Conservation (phyloP, 805 yeast genomes). For the Ogataea corticis region DNA sequence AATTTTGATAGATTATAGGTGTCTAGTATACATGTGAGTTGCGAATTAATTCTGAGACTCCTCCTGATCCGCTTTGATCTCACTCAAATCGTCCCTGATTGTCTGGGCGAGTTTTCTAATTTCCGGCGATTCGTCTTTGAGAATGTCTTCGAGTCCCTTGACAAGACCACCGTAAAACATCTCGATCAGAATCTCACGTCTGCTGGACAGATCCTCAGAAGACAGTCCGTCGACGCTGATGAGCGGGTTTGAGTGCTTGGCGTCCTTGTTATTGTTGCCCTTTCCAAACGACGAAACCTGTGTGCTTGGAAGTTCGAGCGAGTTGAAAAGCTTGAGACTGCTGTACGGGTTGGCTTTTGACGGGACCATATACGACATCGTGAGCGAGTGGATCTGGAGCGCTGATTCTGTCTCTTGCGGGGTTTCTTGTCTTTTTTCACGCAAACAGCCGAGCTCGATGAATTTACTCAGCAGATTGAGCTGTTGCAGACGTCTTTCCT, state of each 20-base stretch:
- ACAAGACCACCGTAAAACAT: conserved; percentile 50
- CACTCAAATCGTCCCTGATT: conserved; percentile 17
- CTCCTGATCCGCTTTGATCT: conserved; percentile 22
- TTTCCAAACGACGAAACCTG: neutral
- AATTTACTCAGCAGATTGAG: conserved; percentile 38
- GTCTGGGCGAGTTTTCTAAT: conserved; percentile 17
- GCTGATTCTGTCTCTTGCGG: conserved; percentile 2
- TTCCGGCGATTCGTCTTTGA: conserved; percentile 52
- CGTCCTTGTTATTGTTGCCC: neutral
- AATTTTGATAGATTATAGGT: no score
- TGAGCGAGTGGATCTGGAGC: conserved; percentile 44
- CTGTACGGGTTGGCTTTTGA: conserved; percentile 62
- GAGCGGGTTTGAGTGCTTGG: conserved; percentile 8
- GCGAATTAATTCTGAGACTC: conserved; percentile 9
- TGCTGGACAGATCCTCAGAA: conserved; percentile 61
- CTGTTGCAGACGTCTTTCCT: conserved; percentile 37
- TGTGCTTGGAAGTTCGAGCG: conserved; percentile 29
- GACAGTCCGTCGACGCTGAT: conserved; percentile 45
- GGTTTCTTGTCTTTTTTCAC: conserved; percentile 14
- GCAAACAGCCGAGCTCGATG: conserved; percentile 27
- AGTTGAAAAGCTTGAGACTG: conserved; percentile 58
- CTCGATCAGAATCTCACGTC: conserved; percentile 54
- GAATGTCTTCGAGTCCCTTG: conserved; percentile 48
- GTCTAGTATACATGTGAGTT: neutral
- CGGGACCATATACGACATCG: conserved; percentile 55